Conservation (phyloP, 805 yeast genomes). For the Wickerhamiella vanderwaltii region DNA sequence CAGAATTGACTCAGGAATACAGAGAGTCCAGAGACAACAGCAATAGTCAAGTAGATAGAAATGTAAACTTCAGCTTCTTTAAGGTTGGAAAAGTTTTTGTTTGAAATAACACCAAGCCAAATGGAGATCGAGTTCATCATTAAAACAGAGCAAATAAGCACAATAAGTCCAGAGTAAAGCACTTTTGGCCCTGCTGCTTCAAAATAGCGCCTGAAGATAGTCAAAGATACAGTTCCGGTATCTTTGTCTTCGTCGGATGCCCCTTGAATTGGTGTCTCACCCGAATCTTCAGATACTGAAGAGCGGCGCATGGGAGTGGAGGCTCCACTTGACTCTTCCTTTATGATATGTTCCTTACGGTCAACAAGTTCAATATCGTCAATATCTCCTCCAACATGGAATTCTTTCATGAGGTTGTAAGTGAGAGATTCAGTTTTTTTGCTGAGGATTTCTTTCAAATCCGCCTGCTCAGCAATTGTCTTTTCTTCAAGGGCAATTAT, state of each 20-base stretch:
- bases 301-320: conserved; percentile 13
- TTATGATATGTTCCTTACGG: conserved; percentile 56
- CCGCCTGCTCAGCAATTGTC: conserved; percentile 40
- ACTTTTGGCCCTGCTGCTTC: conserved; percentile 30
- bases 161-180: conserved; percentile 26
- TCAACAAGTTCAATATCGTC: conserved; percentile 67
- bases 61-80: conserved; percentile 39
- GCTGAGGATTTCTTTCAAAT: conserved; percentile 40
- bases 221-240: conserved; percentile 16
- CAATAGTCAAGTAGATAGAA: conserved; percentile 62
- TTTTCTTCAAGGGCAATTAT: conserved; percentile 49
- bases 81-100: conserved; percentile 16
- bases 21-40: conserved; percentile 32
- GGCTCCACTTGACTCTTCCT: conserved; percentile 27
- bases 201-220: conserved; percentile 21
- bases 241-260: conserved; percentile 25
- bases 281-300: conserved; percentile 8
- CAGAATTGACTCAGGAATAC: conserved; percentile 29
- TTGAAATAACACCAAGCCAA: conserved; percentile 21
- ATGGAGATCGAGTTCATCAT: conserved; percentile 16
- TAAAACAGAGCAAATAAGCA: conserved; percentile 26
- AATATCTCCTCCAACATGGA: conserved; percentile 62
- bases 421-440: conserved; percentile 19
- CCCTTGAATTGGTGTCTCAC: conserved; percentile 15
- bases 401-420: conserved; percentile 25